Evolutionary conservation across 208 protist species (phyloP).

Genomic region (Acanthamoeba sp.): DNA sequence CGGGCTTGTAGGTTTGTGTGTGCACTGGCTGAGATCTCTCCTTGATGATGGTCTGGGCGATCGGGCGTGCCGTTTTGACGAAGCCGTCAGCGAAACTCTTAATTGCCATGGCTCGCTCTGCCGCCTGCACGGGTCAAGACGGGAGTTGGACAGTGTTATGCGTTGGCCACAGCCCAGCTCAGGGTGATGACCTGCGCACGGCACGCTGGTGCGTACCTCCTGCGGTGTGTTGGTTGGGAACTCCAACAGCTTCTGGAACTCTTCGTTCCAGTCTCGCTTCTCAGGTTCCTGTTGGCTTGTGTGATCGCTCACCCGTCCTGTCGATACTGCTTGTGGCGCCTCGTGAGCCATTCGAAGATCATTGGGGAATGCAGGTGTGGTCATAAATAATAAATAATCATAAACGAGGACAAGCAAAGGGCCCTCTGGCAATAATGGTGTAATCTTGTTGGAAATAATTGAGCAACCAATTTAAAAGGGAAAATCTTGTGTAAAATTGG

Average conservation of each 20-base stretch:
- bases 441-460: no score
- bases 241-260: slow-evolving; percentile 59
- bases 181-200: no score
- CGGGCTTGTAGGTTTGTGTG: slow-evolving; percentile 36
- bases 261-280: slow-evolving; percentile 70
- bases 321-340: no score
- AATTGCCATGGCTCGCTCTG: slow-evolving; percentile 55
- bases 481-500: background rate
- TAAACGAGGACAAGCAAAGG: no score
- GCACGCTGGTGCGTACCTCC: background rate
- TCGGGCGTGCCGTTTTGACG: slow-evolving; percentile 23
- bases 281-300: background rate
- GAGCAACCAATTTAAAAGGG: no score
- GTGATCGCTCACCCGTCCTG: background rate
- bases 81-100: slow-evolving; percentile 64
- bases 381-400: no score
- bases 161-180: no score
- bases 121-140: background rate
- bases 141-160: background rate
- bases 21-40: background rate
- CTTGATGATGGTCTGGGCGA: slow-evolving; percentile 13
- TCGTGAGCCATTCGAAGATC: no score
- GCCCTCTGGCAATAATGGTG: no score
- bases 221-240: slow-evolving; percentile 61
- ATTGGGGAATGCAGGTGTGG: no score